Conservation (phyloP, 495 filamentous ascomycete genomes). For the Emericellopsis terricola region DNA sequence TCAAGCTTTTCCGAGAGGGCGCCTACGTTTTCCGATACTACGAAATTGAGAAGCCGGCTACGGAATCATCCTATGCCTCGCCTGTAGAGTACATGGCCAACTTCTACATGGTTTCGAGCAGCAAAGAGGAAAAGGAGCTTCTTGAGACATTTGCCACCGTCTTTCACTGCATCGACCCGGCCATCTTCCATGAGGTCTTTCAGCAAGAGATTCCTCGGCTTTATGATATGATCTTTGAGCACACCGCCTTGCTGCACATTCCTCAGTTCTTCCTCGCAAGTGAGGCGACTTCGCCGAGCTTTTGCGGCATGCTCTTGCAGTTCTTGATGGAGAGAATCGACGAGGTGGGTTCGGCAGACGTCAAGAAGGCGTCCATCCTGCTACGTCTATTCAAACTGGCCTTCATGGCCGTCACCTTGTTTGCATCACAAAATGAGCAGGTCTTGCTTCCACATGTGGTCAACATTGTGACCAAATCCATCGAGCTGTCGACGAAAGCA, state of each 20-base stretch:
- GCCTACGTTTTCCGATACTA: slow-evolving; percentile 95
- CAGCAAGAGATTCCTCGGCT: slow-evolving; percentile 90
- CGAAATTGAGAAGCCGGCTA: slow-evolving; percentile 60
- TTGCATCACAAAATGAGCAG: slow-evolving; percentile 85
- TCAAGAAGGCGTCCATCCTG: slow-evolving; percentile 77
- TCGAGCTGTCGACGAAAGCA: slow-evolving; percentile 84
- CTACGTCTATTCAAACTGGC: slow-evolving; percentile 93
- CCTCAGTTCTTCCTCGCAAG: slow-evolving; percentile 97
- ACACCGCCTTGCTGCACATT: slow-evolving; percentile 81
- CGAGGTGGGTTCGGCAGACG: slow-evolving; percentile 81
- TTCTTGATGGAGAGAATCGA: slow-evolving; percentile 94
- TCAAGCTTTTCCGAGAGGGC: slow-evolving; percentile 93
- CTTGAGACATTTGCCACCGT: slow-evolving; percentile 96
- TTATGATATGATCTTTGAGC: slow-evolving; percentile 95
- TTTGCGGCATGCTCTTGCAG: slow-evolving; percentile 92
- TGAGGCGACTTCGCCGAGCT: slow-evolving; percentile 92
- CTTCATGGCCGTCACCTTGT: slow-evolving; percentile 98
- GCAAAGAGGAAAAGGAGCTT: slow-evolving; percentile 93
- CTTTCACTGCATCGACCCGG: slow-evolving; percentile 96
- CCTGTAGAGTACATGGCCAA: slow-evolving; percentile 81
- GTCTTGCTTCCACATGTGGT: slow-evolving; percentile 90
- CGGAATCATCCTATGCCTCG: slow-evolving; percentile 57
- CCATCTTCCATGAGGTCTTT: slow-evolving; percentile 97
- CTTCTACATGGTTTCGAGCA: slow-evolving; percentile 78
- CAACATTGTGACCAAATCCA: slow-evolving; percentile 90